Conservation (phyloP, 2,329 filamentous ascomycete genomes). For the Elsinoe necatrix region DNA sequence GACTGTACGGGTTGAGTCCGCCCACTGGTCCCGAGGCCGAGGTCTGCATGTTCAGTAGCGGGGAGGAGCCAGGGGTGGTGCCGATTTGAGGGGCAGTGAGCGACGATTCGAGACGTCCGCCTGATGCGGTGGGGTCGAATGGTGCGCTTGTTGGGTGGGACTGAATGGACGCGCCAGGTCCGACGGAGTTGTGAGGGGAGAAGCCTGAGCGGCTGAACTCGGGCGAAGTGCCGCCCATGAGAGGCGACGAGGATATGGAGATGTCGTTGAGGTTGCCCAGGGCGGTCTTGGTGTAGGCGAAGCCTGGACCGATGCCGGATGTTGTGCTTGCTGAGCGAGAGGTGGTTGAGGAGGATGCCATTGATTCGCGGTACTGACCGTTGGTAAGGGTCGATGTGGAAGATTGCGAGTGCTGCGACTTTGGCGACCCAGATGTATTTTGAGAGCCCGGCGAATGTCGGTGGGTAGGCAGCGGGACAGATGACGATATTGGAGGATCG, state of each 20-base stretch:
- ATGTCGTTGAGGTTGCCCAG: slow-evolving; percentile 13
- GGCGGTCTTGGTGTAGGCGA: neutral
- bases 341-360: neutral
- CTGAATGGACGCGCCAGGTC: neutral
- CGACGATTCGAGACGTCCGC: neutral
- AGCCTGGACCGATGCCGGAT: neutral
- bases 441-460: neutral
- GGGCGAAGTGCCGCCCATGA: slow-evolving; percentile 11
- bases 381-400: slow-evolving; percentile 13
- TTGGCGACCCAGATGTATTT: neutral
- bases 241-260: slow-evolving; percentile 12
- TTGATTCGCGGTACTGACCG: slow-evolving; percentile 1
- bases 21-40: neutral
- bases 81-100: slow-evolving; percentile 3
- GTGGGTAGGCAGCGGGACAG: neutral
- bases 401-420: slow-evolving; percentile 1
- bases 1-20: slow-evolving; percentile 3
- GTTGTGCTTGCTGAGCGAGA: slow-evolving; percentile 10
- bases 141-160: neutral
- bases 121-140: neutral
- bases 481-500: slow-evolving; percentile 4
- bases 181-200: slow-evolving; percentile 12
- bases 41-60: slow-evolving; percentile 1
- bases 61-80: neutral
- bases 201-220: slow-evolving; percentile 13